These are phyloP conservation scores for Phytophthora pisi DNA, from an alignment of 352 stramenopile species.

Conservation along the genomic window DNA sequence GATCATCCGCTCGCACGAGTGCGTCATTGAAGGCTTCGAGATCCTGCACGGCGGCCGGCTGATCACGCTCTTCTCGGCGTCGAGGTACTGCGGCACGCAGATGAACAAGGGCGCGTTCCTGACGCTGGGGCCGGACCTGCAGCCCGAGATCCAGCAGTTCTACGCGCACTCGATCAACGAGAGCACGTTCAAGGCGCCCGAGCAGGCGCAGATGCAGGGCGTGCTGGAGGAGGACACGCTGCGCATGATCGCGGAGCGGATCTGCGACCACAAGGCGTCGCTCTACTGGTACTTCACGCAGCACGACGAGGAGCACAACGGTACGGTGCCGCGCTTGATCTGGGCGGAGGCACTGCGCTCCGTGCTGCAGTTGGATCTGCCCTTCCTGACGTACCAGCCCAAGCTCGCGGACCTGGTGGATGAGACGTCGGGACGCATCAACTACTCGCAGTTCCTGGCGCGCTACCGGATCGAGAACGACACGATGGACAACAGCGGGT, in stretches of 20 bases:
- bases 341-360: conserved; percentile 92
- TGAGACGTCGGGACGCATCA: conserved; percentile 77
- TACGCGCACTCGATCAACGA: conserved; percentile 90
- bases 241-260: conserved; percentile 94
- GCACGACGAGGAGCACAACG: conserved; percentile 90
- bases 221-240: conserved; percentile 89
- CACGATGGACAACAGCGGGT: conserved; percentile 81
- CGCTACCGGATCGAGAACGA: conserved; percentile 93
- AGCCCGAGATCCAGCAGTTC: conserved; percentile 95
- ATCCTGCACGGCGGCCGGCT: conserved; percentile 88
- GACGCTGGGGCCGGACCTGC: conserved; percentile 88
- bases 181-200: conserved; percentile 72
- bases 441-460: conserved; percentile 94
- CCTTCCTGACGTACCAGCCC: conserved; percentile 90
- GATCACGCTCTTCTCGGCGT: conserved; percentile 94
- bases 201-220: conserved; percentile 77
- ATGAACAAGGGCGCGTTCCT: conserved; percentile 95
- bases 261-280: conserved; percentile 91
- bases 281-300: conserved; percentile 96
- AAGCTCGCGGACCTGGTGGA: conserved; percentile 89
- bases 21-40: conserved; percentile 92
- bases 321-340: conserved; percentile 82
- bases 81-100: conserved; percentile 91
- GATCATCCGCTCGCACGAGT: conserved; percentile 95
- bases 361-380: conserved; percentile 91